Evolutionary conservation across 192 early-diverging fungal species (phyloP).

Genomic region (Chytriomyces sp.): DNA sequence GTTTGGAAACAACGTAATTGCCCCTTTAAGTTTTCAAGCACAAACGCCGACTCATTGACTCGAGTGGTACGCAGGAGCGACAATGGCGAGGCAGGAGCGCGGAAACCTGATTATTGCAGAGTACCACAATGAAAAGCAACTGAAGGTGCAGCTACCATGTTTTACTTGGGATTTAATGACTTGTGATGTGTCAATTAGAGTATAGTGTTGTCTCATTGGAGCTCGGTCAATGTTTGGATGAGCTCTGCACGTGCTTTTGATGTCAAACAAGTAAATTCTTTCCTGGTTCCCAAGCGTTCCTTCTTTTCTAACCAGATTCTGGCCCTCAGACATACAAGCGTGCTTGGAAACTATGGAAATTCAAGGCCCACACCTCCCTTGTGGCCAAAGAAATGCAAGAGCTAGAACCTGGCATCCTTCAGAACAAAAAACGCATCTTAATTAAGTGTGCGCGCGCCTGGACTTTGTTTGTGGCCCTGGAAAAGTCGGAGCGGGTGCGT

Average conservation of each 20-base stretch:
- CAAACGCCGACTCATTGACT: background rate
- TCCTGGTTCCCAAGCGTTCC: too few relatives aligned
- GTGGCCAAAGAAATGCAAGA: background rate
- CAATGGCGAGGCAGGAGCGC: background rate
- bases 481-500: background rate
- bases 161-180: background rate
- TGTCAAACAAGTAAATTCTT: too few relatives aligned
- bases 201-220: too few relatives aligned
- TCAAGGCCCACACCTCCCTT: background rate
- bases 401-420: background rate
- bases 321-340: background rate
- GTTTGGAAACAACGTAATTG: background rate
- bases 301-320: too few relatives aligned
- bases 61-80: background rate
- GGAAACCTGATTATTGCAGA: background rate
- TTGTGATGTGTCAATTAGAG: too few relatives aligned
- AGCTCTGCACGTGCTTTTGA: too few relatives aligned
- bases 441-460: background rate
- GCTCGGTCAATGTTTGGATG: too few relatives aligned
- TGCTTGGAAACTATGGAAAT: background rate
- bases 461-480: background rate
- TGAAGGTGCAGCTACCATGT: background rate
- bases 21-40: background rate
- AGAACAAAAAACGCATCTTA: background rate
- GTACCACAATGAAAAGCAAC: background rate